Conservation (phyloP, 2,329 filamentous ascomycete genomes). For the Akanthomyces lecanii region DNA sequence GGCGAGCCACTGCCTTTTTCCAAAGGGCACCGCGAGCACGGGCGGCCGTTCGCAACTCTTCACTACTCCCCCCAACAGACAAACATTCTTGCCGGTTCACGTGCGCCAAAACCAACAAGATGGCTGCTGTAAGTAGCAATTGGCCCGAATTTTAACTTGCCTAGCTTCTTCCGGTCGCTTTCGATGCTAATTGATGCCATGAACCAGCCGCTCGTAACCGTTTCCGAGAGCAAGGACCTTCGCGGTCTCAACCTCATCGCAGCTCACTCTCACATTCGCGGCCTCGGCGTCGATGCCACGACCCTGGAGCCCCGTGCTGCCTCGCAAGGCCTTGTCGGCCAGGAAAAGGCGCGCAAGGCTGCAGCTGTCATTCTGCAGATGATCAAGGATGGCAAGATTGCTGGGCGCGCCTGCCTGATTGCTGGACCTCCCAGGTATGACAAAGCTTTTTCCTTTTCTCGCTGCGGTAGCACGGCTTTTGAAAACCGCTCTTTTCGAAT, state of each 20-base stretch:
- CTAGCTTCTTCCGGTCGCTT: background rate
- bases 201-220: slow-evolving; percentile 61
- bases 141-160: background rate
- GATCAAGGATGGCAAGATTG: slow-evolving; percentile 99
- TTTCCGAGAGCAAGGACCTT: slow-evolving; percentile 94
- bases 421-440: slow-evolving; percentile 79
- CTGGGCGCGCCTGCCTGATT: slow-evolving; percentile 88
- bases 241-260: slow-evolving; percentile 96
- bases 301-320: slow-evolving; percentile 80
- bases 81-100: slow-evolving; percentile 14
- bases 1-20: slow-evolving; percentile 11
- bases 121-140: slow-evolving; percentile 47
- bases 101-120: slow-evolving; percentile 32
- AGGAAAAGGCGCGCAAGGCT: slow-evolving; percentile 94
- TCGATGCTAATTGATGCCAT: slow-evolving; percentile 22
- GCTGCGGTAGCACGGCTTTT: background rate
- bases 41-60: slow-evolving; percentile 1
- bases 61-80: slow-evolving; percentile 14
- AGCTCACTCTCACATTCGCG: slow-evolving; percentile 95
- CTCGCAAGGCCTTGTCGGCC: slow-evolving; percentile 91
- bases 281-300: slow-evolving; percentile 87
- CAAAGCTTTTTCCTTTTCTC: background rate
- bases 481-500: background rate
- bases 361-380: slow-evolving; percentile 96
- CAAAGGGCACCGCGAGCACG: slow-evolving; percentile 14